phyloP scores from a whole-genome alignment of 2,329 filamentous ascomycete species.

The Trichoderma cornu-damae region DNA sequence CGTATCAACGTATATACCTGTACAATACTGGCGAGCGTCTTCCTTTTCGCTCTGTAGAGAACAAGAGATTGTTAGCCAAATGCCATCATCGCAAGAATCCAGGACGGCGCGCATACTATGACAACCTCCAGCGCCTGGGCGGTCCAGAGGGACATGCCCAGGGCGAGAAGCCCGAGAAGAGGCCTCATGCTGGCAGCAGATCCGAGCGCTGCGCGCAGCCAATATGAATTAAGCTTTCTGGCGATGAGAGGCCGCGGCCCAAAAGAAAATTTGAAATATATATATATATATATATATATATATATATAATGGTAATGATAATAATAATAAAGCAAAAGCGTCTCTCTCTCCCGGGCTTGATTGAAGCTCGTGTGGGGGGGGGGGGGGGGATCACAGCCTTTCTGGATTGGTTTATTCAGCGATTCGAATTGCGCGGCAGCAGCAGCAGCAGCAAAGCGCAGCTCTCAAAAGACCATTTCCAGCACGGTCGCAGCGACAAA shows the following conservation, averaged over 20 bases:
- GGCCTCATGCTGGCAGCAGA: constrained; percentile 46
- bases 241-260: neutral
- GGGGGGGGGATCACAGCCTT: too few relatives aligned
- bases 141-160: constrained; percentile 52
- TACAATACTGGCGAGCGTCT: constrained; percentile 75
- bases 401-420: neutral
- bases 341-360: too few relatives aligned
- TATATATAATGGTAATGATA: too few relatives aligned
- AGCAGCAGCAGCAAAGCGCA: neutral
- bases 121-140: constrained; percentile 53
- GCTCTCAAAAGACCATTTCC: neutral
- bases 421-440: constrained; percentile 11
- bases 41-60: constrained; percentile 63
- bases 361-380: too few relatives aligned
- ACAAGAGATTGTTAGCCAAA: constrained; percentile 23
- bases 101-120: constrained; percentile 41
- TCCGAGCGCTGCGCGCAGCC: neutral
- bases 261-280: too few relatives aligned
- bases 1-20: constrained; percentile 48
- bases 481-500: neutral
- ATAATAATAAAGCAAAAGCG: too few relatives aligned
- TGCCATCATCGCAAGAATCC: neutral
- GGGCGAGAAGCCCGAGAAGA: constrained; percentile 45
- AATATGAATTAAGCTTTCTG: neutral
- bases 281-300: too few relatives aligned